phyloP scores from a whole-genome alignment of 495 filamentous ascomycete genomes.

The Penicillium daleae region DNA sequence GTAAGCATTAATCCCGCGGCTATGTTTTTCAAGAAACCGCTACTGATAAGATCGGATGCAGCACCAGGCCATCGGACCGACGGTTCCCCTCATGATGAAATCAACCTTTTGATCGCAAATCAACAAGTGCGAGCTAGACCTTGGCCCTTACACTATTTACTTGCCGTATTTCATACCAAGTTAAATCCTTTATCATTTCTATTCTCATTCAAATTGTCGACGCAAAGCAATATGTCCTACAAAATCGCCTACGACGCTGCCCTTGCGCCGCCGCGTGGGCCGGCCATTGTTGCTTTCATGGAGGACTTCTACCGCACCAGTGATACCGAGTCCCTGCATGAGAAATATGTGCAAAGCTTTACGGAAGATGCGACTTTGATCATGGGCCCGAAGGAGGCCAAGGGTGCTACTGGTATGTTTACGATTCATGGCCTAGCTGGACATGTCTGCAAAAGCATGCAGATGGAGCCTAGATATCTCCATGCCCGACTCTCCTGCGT shows the following conservation, averaged over 20 bases:
- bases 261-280: constrained; percentile 35
- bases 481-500: neutral
- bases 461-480: neutral
- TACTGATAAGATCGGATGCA: constrained; percentile 32
- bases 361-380: constrained; percentile 59
- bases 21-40: neutral
- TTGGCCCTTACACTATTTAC: neutral
- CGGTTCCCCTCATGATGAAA: constrained; percentile 22
- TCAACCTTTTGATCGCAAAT: constrained; percentile 8
- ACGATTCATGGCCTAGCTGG: neutral
- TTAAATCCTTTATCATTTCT: neutral
- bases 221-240: constrained; percentile 40
- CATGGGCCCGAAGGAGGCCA: constrained; percentile 56
- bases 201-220: constrained; percentile 4
- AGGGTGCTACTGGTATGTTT: constrained; percentile 53
- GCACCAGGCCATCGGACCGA: constrained; percentile 22
- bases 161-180: neutral
- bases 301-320: constrained; percentile 61
- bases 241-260: constrained; percentile 38
- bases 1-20: neutral
- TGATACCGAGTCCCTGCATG: constrained; percentile 59
- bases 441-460: neutral
- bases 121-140: neutral
- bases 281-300: constrained; percentile 52
- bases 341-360: constrained; percentile 58